Conservation (phyloP, 2,329 filamentous ascomycete species). For the Colletotrichum sp. region DNA sequence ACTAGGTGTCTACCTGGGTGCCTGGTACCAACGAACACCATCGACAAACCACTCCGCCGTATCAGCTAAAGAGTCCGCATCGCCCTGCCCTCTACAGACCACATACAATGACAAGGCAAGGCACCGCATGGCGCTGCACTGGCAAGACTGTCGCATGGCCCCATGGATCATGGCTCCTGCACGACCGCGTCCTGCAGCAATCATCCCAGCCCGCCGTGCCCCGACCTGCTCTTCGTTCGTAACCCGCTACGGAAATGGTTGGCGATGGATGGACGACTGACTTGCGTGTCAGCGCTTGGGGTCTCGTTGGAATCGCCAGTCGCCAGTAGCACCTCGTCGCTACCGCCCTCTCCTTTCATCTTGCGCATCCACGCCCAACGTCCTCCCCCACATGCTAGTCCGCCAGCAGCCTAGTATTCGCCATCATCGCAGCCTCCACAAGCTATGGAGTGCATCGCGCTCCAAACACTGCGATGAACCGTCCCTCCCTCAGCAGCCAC, state of each 20-base stretch:
- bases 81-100: neutral
- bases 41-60: neutral
- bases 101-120: neutral
- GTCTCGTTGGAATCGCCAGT: neutral
- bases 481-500: neutral
- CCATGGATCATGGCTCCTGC: constrained; percentile 14
- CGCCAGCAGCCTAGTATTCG: neutral
- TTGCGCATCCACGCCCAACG: neutral
- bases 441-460: neutral
- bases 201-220: neutral
- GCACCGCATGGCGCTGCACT: constrained; percentile 1
- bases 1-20: neutral
- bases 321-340: neutral
- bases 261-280: neutral
- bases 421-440: neutral
- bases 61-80: neutral
- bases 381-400: neutral
- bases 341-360: neutral
- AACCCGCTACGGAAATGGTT: neutral
- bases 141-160: constrained; percentile 2
- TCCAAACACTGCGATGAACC: constrained; percentile 3
- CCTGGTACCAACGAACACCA: neutral
- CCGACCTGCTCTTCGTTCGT: constrained; percentile 3
- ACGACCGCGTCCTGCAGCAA: neutral
- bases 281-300: constrained; percentile 1